Evolutionary conservation across 2,329 filamentous ascomycete genomes (phyloP), one percentile per base, ranked within the genome.

Genomic region (Celoporthe dispersa): DNA sequence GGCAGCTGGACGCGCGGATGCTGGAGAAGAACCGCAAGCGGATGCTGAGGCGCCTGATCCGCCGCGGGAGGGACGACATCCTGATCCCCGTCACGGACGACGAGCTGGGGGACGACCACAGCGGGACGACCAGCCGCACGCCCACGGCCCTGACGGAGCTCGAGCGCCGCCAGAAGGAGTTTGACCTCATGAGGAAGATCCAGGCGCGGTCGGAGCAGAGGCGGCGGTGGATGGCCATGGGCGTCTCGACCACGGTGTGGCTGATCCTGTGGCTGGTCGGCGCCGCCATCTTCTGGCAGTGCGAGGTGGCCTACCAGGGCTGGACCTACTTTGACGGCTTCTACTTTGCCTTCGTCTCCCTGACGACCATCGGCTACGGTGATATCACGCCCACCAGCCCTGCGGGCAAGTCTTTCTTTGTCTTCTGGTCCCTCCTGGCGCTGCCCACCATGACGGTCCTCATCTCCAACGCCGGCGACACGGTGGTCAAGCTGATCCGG

Each of bases 341-440:
- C 59, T 97, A 97, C 80, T 97, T 97, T 77, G 90, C 90, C 74
- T 98, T 96, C 78, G 89, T 94, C 44, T 91, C 90, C 2, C 86
- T 97, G 33, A 84, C 94, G 1, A 97, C 94, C 0, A 92, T 97
- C 51, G 94, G 94, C 0, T 97, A 97, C 75, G 94, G 94, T 3
- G 94, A 97, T 73, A 79, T 91, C 6, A 89, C 90, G 1, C 94
- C 94, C 0, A 83, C 89, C n/a, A 92, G 91, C 1, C 94, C 94
- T 73, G 86, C 90, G 0, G 93, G 92, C 1, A 90, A 92, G 68
- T 89, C 92, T 0, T 97, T 97, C 78, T 98, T 97, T 75, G 92
- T 98, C n/a, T 90, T 97, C 68, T 98, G 94, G 94, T 93, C 91
- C 19, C 79, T 98, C 1, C 86, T 97, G 35, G 94, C 94, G 0